Evolutionary conservation across 768 basidiomycete species (phyloP), one percentile per base, ranked within the genome.

Genomic region (Collybiopsis confluens): DNA sequence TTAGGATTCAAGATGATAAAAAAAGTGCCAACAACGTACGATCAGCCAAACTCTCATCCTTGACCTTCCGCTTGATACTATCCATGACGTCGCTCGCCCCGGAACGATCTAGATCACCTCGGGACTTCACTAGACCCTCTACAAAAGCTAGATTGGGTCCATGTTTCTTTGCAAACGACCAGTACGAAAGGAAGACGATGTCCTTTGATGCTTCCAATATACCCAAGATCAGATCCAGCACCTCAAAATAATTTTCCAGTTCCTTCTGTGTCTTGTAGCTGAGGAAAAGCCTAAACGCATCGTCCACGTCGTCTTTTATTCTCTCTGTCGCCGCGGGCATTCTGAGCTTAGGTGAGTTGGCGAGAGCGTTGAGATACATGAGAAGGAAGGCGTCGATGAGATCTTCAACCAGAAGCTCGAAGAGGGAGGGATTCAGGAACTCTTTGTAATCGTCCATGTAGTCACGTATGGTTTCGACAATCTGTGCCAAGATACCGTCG

Each of bases 391-490:
- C 73, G 64, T 98, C 93, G 51, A 98, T 75, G 30, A 98, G 82
- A 64, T 98, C 94, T 65, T 97, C 95, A 15, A 97, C 76, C 30
- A 98, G 77, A 21, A 98, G 79, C 57, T 98, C 95, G 59, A 98
- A 85, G 42, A 99, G 78, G 5, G 90, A 86, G 13, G 90, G 78
- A 65, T 98, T 97, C 55, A 99, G 85, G 63, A 87, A 97, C 42
- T 82, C 78, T 64, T 95, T 90, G 67, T 92, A 96, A 69, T 98
- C 97, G n/a, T 78, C 68, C 85, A 94, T 93, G 70, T 98, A 98
- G 63, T 99, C 97, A 50, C 87, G 81, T 78, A 98, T 90, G 38
- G 97, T 99, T 71, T 94, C 91, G 56, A 97, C 79, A 50, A 98
- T 88, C 69, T 96, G 93, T 4, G 77, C 74, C 72, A 96, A 82